phyloP scores from a whole-genome alignment of 805 yeast species.

The Saccharomycopsis sp. region DNA sequence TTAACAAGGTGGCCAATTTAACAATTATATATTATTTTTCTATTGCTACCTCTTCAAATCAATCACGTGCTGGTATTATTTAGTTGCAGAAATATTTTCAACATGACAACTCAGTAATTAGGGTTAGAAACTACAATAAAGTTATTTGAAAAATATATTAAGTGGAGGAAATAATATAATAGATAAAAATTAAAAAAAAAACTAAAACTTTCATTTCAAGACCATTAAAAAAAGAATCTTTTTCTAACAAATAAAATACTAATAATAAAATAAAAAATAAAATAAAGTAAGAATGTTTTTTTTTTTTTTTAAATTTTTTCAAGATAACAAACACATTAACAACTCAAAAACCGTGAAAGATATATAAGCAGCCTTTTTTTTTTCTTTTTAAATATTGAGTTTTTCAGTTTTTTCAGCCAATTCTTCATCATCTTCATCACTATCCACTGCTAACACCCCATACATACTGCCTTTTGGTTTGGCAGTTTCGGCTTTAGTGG shows the following conservation, averaged over 20 bases:
- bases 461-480: conserved; percentile 32
- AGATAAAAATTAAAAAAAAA: background rate
- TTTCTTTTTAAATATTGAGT: background rate
- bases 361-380: background rate
- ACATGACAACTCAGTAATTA: no score
- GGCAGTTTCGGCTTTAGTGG: conserved; percentile 17
- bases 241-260: background rate
- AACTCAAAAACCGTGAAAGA: background rate
- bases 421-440: conserved; percentile 28
- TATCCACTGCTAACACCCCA: conserved; percentile 40
- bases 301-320: no score
- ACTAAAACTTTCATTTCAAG: background rate
- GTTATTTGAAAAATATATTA: no score
- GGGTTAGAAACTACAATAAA: no score
- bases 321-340: no score
- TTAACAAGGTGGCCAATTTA: no score
- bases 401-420: conserved; percentile 13
- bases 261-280: background rate
- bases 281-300: no score
- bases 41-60: no score
- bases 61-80: no score
- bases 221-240: background rate
- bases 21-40: no score
- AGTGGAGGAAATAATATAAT: no score
- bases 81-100: no score